Evolutionary conservation across 345 rosid species (phyloP).

Genomic region (Brassica juncea): DNA sequence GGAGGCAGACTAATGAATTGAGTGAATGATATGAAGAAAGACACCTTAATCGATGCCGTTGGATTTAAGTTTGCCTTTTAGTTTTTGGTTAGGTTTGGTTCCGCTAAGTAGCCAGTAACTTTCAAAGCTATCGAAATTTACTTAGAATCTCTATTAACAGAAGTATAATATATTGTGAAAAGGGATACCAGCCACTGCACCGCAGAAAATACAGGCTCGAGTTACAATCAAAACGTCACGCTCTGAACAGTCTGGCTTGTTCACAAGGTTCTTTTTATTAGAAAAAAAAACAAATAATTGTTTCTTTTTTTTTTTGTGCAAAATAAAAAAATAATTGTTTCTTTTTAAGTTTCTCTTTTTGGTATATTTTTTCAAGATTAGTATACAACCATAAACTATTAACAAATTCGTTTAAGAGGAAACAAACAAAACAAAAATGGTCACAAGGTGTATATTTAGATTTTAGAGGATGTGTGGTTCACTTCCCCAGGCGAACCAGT

Average conservation of each 20-base stretch:
- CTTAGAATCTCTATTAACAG: background rate
- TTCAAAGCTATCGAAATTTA: background rate
- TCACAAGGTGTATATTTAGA: background rate
- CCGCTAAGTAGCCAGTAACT: background rate
- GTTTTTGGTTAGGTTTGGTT: constrained; percentile 4
- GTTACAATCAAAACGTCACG: constrained; percentile 16
- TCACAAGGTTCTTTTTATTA: constrained; percentile 4
- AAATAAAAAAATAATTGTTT: too few species aligned
- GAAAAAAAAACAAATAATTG: background rate
- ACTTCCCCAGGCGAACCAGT: constrained; percentile 13
- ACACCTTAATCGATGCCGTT: background rate
- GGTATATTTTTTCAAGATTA: background rate
- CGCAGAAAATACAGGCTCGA: constrained; percentile 18
- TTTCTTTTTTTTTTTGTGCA: too few species aligned
- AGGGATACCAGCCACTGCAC: background rate
- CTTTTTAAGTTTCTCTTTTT: background rate
- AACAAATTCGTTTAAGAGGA: background rate
- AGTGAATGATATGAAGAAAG: background rate
- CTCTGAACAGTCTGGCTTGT: constrained; percentile 14
- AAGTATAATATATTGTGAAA: background rate
- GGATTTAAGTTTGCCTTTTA: background rate
- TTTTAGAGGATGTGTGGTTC: constrained; percentile 8
- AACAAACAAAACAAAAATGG: background rate
- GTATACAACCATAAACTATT: background rate
- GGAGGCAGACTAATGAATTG: background rate